Base-by-base conservation (phyloP, 1,139 yeast species). In the Pichia sp. region DNA sequence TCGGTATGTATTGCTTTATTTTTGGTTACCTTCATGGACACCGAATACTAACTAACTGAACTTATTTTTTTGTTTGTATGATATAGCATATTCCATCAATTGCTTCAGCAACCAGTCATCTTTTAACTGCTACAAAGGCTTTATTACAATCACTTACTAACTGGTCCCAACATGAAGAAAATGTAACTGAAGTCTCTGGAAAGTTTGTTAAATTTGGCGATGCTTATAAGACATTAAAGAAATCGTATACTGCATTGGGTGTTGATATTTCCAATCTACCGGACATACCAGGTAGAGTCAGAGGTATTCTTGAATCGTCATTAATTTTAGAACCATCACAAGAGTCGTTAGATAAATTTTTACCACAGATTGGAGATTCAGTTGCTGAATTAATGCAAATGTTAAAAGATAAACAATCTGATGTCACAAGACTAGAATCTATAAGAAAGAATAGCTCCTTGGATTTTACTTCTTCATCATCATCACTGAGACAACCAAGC, bases 141-240 rank as follows among this genome's bases (percentile, higher is more conserved):
- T 71, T 94, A 16, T 71, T 92, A 16, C 96, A 87, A 59, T 78
- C 89, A 34, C 70, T 94, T 47, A 88, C 95, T 0, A 89, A 81
- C 54, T 94, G 99, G 99, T 92, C 98, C 1, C 76, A 81, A 51
- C 80, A 78, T 27, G 77, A 77, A 34, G 90, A 88, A 3, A 77
- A 83, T 36, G 97, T 90, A 48, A 80, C 80, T 51, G 88, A 79
- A 56, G 97, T 94, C 3, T 87, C 96, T 3, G 90, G 89, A 62
- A 86, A 92, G 7, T 94, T 89, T 63, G 98, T 94, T 15, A 84
- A 81, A 56, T 73, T 94, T 36, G 98, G 98, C 0, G 92, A 92
- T 63, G 97, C 92, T 66, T 94, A 89, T 69, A 82, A 94, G 57
- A 79, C 87, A 3, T 89, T 95, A 0, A 81, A 92, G 20, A 76